Evolutionary conservation across 176 grass and related monocot genomes (phyloP).

Genomic region (Chloris gayana): DNA sequence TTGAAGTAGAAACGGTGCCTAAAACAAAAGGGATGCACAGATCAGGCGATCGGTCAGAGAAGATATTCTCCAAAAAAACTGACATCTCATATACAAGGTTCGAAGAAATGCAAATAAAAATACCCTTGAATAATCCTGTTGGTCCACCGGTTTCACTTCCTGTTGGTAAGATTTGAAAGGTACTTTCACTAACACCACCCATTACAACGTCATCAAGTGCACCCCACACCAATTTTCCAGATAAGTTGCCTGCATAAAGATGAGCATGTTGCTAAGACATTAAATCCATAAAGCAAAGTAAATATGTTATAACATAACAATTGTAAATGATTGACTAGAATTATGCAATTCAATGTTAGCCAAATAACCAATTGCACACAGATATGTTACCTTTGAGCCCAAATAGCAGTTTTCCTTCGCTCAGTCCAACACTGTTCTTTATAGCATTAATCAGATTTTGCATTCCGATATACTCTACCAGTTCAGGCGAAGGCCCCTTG

Average conservation of each 20-base stretch:
- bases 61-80: neutral
- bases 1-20: conserved; percentile 93
- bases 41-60: neutral
- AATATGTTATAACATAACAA: conserved; percentile 26
- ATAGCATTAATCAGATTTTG: conserved; percentile 84
- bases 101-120: neutral
- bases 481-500: conserved; percentile 93
- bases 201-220: conserved; percentile 96
- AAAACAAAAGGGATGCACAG: neutral
- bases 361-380: neutral
- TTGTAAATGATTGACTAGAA: neutral
- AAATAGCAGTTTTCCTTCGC: conserved; percentile 87
- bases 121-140: conserved; percentile 97
- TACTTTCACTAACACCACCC: conserved; percentile 96
- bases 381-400: conserved; percentile 64
- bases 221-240: conserved; percentile 74
- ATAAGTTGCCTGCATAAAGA: conserved; percentile 61
- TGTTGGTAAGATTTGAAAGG: conserved; percentile 79
- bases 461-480: conserved; percentile 90
- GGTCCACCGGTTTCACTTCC: conserved; percentile 84
- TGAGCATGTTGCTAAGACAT: neutral
- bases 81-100: conserved; percentile 15
- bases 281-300: neutral
- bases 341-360: neutral
- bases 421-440: conserved; percentile 63